These are phyloP conservation scores for Isabelozyma heimii DNA, from an alignment of 805 yeast genomes.

Conservation along the genomic window DNA sequence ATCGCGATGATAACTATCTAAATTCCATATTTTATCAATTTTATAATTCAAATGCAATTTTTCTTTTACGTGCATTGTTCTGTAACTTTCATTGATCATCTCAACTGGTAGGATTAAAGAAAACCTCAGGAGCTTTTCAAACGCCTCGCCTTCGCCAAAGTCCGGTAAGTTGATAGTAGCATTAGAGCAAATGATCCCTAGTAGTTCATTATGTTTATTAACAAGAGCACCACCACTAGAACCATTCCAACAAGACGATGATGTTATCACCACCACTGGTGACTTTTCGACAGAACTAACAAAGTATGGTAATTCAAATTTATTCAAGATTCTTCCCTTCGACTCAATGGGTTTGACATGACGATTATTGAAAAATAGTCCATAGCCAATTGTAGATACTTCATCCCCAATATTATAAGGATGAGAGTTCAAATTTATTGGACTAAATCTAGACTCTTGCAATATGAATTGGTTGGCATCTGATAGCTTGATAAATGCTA, in stretches of 20 bases:
- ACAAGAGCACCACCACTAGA: conserved; percentile 50
- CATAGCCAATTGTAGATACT: conserved; percentile 37
- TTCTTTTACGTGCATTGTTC: conserved; percentile 1
- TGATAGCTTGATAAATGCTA: conserved; percentile 33
- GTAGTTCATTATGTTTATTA: conserved; percentile 15
- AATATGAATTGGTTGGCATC: conserved; percentile 1
- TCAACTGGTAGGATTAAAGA: conserved; percentile 33
- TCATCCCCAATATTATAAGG: conserved; percentile 12
- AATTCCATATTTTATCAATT: conserved; percentile 19
- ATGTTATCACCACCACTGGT: conserved; percentile 26
- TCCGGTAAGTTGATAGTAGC: conserved; percentile 32
- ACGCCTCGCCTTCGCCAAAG: conserved; percentile 5
- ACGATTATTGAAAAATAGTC: conserved; percentile 28
- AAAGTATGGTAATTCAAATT: conserved; percentile 6
- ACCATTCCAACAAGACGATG: conserved; percentile 50
- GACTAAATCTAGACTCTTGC: neutral
- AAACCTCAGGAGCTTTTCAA: conserved; percentile 30
- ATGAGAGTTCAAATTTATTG: conserved; percentile 2
- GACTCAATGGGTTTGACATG: conserved; percentile 28
- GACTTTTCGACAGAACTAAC: conserved; percentile 2
- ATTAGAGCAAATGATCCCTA: conserved; percentile 46
- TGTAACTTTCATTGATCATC: conserved; percentile 22
- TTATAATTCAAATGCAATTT: conserved; percentile 8
- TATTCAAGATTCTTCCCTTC: conserved; percentile 27
- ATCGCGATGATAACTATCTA: conserved; percentile 20